Percentiles rank a stretch among this genome's conserved stretches.
phyloP scores from a whole-genome alignment of 192 early-diverging fungal species.

The Entophlyctis helioformis region DNA sequence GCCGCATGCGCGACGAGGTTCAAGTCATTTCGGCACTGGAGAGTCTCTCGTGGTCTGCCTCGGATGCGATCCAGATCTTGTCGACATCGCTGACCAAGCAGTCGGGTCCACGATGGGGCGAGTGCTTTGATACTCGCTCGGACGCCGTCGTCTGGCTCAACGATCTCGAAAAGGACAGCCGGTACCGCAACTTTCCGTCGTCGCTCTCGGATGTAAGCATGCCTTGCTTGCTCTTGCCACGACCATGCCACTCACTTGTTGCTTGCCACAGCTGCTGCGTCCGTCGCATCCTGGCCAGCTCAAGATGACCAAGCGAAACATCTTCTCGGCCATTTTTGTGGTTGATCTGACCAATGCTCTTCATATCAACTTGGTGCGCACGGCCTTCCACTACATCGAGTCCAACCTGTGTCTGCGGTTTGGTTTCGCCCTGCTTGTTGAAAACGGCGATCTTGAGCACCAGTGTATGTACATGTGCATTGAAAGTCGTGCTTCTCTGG shows the following conservation, averaged over 20 bases:
- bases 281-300: conserved; percentile 60
- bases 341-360: conserved; percentile 52
- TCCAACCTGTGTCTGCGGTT: conserved; percentile 72
- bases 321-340: conserved; percentile 60
- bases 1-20: no score
- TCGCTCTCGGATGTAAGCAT: conserved; percentile 33
- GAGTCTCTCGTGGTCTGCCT: no score
- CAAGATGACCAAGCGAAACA: conserved; percentile 62
- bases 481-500: no score
- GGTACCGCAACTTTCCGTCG: conserved; percentile 60
- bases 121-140: conserved; percentile 71
- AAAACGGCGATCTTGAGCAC: not conserved
- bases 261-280: conserved; percentile 45
- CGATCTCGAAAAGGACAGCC: conserved; percentile 73
- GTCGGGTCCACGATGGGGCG: conserved; percentile 25
- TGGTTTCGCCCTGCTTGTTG: conserved; percentile 64
- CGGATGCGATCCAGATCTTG: conserved; percentile 19
- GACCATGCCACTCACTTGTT: no score
- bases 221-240: no score
- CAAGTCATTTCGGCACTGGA: no score
- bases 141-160: conserved; percentile 75
- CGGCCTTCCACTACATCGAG: conserved; percentile 52
- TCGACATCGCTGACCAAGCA: conserved; percentile 9
- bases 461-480: no score
- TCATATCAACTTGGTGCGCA: conserved; percentile 42